Evolutionary conservation across 148 eudicot genomes (phyloP).

Genomic region (Drosera capensis): DNA sequence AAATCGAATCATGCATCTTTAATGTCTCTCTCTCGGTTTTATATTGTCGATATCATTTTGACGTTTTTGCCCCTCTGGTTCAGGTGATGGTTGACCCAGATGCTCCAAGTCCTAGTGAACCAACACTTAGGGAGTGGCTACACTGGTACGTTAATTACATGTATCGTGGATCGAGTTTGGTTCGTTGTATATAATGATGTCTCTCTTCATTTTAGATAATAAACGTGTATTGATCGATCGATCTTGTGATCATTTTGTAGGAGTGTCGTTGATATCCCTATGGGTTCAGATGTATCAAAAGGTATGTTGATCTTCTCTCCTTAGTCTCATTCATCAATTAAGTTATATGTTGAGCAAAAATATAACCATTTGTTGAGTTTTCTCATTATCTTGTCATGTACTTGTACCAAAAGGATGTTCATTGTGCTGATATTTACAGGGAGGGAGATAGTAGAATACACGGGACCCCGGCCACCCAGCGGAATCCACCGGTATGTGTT

Average conservation of each 20-base stretch:
- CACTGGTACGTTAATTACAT: conserved; percentile 18
- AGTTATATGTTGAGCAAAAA: not conserved
- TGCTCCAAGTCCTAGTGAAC: conserved; percentile 49
- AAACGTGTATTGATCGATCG: too few species aligned
- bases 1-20: too few species aligned
- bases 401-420: too few species aligned
- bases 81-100: conserved; percentile 47
- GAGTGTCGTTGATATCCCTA: conserved; percentile 21
- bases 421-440: conserved; percentile 11
- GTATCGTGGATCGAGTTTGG: not conserved
- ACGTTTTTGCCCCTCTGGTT: not conserved
- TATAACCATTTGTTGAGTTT: too few species aligned
- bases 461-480: conserved; percentile 28
- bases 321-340: not conserved
- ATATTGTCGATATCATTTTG: too few species aligned
- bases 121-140: conserved; percentile 27
- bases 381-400: not conserved
- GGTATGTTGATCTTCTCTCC: conserved; percentile 3
- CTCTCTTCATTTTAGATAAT: too few species aligned
- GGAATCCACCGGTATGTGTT: conserved; percentile 35
- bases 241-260: conserved; percentile 4
- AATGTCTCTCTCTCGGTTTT: too few species aligned
- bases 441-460: conserved; percentile 27
- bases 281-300: conserved; percentile 21
- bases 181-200: too few species aligned